Evolutionary conservation across 306 rosid species (phyloP).

Genomic region (Prunus mongolica): DNA sequence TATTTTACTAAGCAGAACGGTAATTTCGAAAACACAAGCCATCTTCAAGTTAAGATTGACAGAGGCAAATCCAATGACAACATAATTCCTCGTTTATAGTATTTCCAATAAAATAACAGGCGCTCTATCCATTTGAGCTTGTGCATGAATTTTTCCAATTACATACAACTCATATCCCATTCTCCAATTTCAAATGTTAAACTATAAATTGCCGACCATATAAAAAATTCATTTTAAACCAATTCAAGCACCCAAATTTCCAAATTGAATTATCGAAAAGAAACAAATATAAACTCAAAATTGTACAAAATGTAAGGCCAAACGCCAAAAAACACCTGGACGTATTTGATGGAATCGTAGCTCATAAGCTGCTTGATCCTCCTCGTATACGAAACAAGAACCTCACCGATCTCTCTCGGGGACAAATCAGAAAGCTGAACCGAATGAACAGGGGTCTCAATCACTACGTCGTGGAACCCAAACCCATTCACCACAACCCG

Average conservation of each 20-base stretch:
- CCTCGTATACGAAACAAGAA: conserved; percentile 37
- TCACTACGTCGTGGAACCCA: conserved; percentile 75
- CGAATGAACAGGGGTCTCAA: conserved; percentile 69
- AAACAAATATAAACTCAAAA: not conserved
- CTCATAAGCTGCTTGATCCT: conserved; percentile 44
- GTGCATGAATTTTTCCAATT: not conserved
- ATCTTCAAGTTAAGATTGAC: not conserved
- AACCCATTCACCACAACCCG: conserved; percentile 40
- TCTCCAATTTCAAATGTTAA: not conserved
- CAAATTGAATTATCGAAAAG: not conserved
- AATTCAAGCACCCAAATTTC: not conserved
- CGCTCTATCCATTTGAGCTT: not conserved
- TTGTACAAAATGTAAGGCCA: not conserved
- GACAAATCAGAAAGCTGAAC: conserved; percentile 50
- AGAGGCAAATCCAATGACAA: not conserved
- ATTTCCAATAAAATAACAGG: not conserved
- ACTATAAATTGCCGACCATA: not conserved
- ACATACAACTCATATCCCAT: not conserved
- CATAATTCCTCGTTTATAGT: not conserved
- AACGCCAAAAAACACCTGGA: conserved; percentile 44
- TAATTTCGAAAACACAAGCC: not conserved
- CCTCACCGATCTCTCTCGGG: conserved; percentile 32
- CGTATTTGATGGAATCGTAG: conserved; percentile 48
- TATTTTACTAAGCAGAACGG: not conserved
- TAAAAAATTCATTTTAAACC: not conserved